phyloP scores from a whole-genome alignment of 163 green algal species.

The Chlamydomonas reinhardtii region DNA sequence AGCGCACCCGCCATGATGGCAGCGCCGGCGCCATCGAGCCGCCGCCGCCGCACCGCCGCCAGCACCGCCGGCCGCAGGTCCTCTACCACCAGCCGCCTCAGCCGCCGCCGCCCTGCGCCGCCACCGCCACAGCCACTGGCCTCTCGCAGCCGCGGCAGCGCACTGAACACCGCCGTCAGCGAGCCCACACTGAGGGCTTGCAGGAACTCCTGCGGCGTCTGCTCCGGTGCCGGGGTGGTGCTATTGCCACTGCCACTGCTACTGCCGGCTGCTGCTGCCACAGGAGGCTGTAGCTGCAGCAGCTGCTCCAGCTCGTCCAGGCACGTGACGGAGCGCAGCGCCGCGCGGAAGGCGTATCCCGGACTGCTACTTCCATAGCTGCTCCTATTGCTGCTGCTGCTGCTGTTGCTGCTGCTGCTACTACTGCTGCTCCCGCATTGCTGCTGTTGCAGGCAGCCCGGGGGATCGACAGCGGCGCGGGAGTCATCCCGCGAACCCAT shows the following conservation, averaged over 20 bases:
- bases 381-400: background rate
- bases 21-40: background rate
- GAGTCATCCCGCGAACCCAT: no score
- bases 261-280: background rate
- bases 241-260: background rate
- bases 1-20: slow-evolving; percentile 24
- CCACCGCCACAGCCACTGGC: background rate
- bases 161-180: slow-evolving; percentile 8
- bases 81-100: slow-evolving; percentile 1
- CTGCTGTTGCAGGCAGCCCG: no score
- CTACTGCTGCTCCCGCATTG: no score
- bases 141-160: slow-evolving; percentile 13
- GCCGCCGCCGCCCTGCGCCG: background rate
- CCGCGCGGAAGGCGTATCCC: background rate
- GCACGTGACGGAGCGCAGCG: background rate
- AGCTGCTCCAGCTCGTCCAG: background rate
- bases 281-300: no score
- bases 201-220: no score
- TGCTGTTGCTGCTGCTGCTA: no score
- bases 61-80: background rate
- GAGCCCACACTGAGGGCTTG: background rate
- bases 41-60: background rate
- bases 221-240: background rate
- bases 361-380: background rate
- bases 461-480: no score